Evolutionary conservation across 495 filamentous ascomycete genomes (phyloP).

Genomic region (Geoglossum glabrum): DNA sequence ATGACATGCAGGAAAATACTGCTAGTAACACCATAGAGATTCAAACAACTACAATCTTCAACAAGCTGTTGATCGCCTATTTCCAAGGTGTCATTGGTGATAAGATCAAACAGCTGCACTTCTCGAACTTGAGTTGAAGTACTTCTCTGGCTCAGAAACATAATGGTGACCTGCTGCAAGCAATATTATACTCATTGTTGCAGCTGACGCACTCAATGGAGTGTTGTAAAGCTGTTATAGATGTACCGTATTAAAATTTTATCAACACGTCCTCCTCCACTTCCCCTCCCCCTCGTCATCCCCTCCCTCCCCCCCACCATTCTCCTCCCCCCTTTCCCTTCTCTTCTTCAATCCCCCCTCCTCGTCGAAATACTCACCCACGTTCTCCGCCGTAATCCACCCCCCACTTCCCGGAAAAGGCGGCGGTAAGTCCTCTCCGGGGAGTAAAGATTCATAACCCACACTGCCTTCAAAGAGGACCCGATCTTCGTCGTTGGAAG

Average conservation of each 20-base stretch:
- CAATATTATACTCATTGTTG: constrained; percentile 6
- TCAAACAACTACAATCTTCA: too few species aligned
- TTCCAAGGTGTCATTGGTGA: too few species aligned
- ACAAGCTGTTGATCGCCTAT: too few species aligned
- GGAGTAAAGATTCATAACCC: constrained; percentile 3
- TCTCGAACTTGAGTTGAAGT: too few species aligned
- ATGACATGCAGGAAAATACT: too few species aligned
- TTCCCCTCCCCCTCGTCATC: constrained; percentile 80
- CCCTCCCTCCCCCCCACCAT: constrained; percentile 5
- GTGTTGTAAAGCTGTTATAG: constrained; percentile 11
- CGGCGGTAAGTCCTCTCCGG: constrained; percentile 41
- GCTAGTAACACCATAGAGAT: too few species aligned
- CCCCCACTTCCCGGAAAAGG: constrained; percentile 69
- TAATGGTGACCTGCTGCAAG: neutral
- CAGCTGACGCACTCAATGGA: constrained; percentile 5
- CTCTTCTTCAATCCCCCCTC: constrained; percentile 37
- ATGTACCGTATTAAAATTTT: too few species aligned
- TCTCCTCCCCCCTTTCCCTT: constrained; percentile 4
- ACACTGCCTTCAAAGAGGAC: constrained; percentile 35
- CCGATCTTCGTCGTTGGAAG: constrained; percentile 25
- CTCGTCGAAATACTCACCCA: constrained; percentile 55
- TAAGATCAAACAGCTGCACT: too few species aligned
- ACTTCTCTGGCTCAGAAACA: too few species aligned
- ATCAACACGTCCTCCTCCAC: constrained; percentile 96
- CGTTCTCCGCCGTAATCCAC: constrained; percentile 96